phyloP scores from a whole-genome alignment of 352 stramenopile species.

The Elongisporangium prolatum region DNA sequence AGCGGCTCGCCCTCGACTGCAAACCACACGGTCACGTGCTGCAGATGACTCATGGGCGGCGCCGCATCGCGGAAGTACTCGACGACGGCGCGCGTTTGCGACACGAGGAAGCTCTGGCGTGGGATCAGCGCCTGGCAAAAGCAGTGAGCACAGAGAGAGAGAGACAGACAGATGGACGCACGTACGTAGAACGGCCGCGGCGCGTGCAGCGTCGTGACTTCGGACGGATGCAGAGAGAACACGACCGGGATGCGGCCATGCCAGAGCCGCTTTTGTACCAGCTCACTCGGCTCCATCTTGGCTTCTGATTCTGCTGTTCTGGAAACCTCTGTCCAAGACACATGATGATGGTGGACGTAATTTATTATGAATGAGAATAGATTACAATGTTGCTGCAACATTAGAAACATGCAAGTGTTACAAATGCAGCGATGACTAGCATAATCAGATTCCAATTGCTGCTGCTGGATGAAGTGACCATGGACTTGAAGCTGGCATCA shows the following conservation, averaged over 20 bases:
- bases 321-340: neutral
- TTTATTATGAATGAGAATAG: neutral
- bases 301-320: neutral
- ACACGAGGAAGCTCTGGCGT: conserved; percentile 75
- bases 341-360: neutral
- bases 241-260: conserved; percentile 61
- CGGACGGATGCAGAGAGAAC: conserved; percentile 65
- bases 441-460: neutral
- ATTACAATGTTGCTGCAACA: neutral
- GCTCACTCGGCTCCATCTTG: neutral
- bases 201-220: conserved; percentile 78
- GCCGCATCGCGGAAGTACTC: conserved; percentile 77
- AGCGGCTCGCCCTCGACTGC: conserved; percentile 50
- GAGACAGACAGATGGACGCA: conserved; percentile 1
- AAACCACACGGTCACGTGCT: conserved; percentile 67
- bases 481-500: neutral
- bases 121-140: conserved; percentile 64
- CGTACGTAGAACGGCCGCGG: conserved; percentile 78
- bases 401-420: neutral
- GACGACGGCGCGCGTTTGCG: conserved; percentile 65
- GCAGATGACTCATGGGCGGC: conserved; percentile 51
- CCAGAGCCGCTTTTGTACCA: conserved; percentile 45
- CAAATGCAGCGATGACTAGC: neutral
- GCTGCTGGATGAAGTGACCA: neutral
- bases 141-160: conserved; percentile 2